These are phyloP conservation scores for Dillenia suffruticosa DNA, from an alignment of 164 flowering plant genomes.

Conservation along the genomic window DNA sequence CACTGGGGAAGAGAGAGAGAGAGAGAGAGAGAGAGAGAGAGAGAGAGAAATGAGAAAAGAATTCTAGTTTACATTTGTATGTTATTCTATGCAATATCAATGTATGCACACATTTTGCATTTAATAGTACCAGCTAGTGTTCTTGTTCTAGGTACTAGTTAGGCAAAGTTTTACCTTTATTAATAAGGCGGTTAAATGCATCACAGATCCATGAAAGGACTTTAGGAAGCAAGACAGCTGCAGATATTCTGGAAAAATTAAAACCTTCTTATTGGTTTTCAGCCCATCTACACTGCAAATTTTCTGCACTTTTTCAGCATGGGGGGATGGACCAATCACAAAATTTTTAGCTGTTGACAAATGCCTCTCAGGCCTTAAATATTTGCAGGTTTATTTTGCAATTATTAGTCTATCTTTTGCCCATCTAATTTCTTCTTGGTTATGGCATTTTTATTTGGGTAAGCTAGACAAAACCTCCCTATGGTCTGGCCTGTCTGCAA, in stretches of 20 bases:
- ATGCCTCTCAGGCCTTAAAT: conserved; percentile 77
- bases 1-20: no score
- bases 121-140: no score
- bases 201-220: conserved; percentile 59
- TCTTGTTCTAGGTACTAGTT: no score
- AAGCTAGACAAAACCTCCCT: no score
- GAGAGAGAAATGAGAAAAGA: no score
- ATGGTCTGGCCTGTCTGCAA: no score
- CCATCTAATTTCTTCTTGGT: neutral
- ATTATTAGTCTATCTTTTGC: neutral
- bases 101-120: no score
- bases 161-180: no score
- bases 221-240: conserved; percentile 86
- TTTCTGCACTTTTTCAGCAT: conserved; percentile 88
- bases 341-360: conserved; percentile 96
- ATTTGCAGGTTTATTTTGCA: conserved; percentile 63
- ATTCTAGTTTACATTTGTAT: no score
- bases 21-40: no score
- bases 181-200: no score
- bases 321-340: conserved; percentile 70
- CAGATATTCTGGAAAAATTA: conserved; percentile 66
- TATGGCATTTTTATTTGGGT: neutral
- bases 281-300: conserved; percentile 96
- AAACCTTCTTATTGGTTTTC: conserved; percentile 96
- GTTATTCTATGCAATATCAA: no score